Percentiles rank a stretch among this genome's conserved stretches.
These are phyloP conservation scores for Lyophyllum shimeji DNA, from an alignment of 768 basidiomycete genomes.

Conservation along the genomic window DNA sequence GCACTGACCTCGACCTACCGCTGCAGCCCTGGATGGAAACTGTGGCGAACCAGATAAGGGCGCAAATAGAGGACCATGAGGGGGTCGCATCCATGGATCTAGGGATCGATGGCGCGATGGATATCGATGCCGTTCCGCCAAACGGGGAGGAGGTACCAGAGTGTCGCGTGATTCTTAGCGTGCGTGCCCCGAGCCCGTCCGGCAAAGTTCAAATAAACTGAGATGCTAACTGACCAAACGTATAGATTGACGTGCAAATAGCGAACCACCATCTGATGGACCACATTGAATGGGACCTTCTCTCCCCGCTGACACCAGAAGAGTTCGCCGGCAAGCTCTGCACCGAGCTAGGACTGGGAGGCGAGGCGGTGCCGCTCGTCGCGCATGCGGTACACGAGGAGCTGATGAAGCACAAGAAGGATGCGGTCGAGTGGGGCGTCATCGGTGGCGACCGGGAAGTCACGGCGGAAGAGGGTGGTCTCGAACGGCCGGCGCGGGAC, in stretches of 20 bases:
- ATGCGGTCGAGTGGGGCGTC: conserved; percentile 93
- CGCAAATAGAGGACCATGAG: conserved; percentile 90
- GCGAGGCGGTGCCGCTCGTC: conserved; percentile 86
- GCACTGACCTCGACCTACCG: conserved; percentile 83
- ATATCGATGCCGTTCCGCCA: conserved; percentile 39
- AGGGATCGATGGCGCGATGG: conserved; percentile 55
- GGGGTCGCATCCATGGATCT: conserved; percentile 78
- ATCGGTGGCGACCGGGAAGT: conserved; percentile 55
- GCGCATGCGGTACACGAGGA: conserved; percentile 96
- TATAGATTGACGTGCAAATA: conserved; percentile 94
- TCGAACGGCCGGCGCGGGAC: conserved; percentile 37
- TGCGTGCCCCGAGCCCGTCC: conserved; percentile 32
- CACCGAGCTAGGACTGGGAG: conserved; percentile 81
- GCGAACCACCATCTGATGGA: conserved; percentile 89
- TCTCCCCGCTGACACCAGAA: conserved; percentile 88
- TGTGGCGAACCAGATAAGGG: conserved; percentile 82
- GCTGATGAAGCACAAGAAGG: conserved; percentile 91
- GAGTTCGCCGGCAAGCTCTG: conserved; percentile 79
- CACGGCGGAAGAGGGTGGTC: conserved; percentile 26
- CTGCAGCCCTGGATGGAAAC: conserved; percentile 66
- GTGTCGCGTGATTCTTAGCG: conserved; percentile 80
- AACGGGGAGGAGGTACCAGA: conserved; percentile 64
- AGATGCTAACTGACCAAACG: neutral
- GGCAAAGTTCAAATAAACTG: neutral
- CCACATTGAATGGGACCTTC: conserved; percentile 98